phyloP scores from a whole-genome alignment of 1,284 basidiomycete species.

The Naganishia sp. region DNA sequence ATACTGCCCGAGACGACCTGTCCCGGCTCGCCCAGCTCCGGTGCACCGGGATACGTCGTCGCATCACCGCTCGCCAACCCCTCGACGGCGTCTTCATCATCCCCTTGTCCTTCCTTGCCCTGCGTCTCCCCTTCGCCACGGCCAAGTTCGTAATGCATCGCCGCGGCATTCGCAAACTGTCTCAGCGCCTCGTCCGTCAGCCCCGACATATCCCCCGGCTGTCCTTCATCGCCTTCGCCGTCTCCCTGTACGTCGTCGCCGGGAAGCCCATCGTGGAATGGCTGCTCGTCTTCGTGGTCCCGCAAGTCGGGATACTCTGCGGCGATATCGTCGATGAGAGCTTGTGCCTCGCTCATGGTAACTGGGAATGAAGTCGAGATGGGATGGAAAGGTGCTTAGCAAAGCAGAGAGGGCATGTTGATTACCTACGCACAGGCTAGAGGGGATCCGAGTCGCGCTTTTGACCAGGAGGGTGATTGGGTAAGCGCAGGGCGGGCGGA shows the following conservation, averaged over 20 bases:
- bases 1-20: slow-evolving; percentile 9
- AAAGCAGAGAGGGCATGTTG: slow-evolving; percentile 5
- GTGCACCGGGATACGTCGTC: no score
- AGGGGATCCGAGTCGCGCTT: slow-evolving; percentile 6
- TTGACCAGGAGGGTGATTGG: not conserved
- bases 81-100: not conserved
- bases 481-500: not conserved
- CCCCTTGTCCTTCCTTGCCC: not conserved
- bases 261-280: not conserved
- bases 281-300: not conserved
- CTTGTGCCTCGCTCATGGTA: slow-evolving; percentile 15
- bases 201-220: slow-evolving; percentile 4
- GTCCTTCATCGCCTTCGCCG: not conserved
- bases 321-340: slow-evolving; percentile 25
- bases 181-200: slow-evolving; percentile 22
- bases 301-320: slow-evolving; percentile 23
- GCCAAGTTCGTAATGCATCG: slow-evolving; percentile 16
- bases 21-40: no score
- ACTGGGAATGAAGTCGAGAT: not conserved
- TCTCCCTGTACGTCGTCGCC: not conserved
- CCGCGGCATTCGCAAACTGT: slow-evolving; percentile 26
- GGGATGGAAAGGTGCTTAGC: slow-evolving; percentile 6
- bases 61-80: not conserved
- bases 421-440: slow-evolving; percentile 8
- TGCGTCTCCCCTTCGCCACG: not conserved